Evolutionary conservation across 495 filamentous ascomycete genomes (phyloP), one percentile per base, ranked within the genome.

Genomic region (Bombardia bombarda): DNA sequence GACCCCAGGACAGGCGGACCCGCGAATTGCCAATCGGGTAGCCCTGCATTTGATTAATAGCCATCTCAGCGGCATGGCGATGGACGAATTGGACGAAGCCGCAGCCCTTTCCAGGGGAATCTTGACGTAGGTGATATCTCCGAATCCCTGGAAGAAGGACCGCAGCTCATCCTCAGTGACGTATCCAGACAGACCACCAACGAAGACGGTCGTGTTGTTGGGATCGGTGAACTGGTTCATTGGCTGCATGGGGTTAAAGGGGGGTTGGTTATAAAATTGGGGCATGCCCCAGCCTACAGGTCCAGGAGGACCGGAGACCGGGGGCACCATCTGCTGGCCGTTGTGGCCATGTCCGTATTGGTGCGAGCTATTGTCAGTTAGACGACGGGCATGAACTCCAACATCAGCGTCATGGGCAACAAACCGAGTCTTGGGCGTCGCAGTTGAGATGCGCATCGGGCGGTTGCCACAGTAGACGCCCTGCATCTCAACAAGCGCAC

Each of bases 141-240:
- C 92, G 57, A 99, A 99, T 42, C 92, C 92, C 61, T 99, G 92
- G 82, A 99, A 99, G 77, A 99, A 99, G 8, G 90, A 96, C 40
- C 92, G 86, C 20, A 99, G 86, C 72, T 99, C 92, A 61, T 99
- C 92, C 72, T 99, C 92, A 43, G 92, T 99, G 38, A 99, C 92
- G 60, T 99, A 99, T 40, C 92, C 92, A 25, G 90, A 96, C 2
- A 99, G 80, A 34, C 92, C 92, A 53, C 92, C 92, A 46, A 99
- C 92, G 56, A 99, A 99, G 47, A 99, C 92, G 19, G 92, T 99
- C 35, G 92, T 99, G 73, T 99, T 99, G 77, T 99, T 99, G n/a
- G 92, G 92, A 55, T 99, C 92, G 24, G 92, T 99, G 70, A 99
- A 99, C 67, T 99, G 92, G 66, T 99, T 99, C 92, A 99, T 99